phyloP scores from a whole-genome alignment of 192 early-diverging fungal species.

The Helicostylum pulchrum region DNA sequence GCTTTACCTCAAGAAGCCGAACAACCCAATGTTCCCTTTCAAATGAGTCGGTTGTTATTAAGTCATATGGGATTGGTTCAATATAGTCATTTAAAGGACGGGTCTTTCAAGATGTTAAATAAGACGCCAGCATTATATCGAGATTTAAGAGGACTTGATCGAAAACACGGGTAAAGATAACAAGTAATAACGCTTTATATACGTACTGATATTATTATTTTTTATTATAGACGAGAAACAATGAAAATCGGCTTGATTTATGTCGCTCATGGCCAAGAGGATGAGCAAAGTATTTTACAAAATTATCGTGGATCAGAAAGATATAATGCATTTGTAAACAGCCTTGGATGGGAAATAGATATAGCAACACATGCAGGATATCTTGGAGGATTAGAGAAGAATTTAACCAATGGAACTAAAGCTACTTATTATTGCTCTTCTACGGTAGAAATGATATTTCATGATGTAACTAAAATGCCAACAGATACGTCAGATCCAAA shows the following conservation, averaged over 20 bases:
- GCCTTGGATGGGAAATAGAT: slow-evolving; percentile 93
- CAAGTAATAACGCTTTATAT: neutral
- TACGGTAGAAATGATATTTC: slow-evolving; percentile 86
- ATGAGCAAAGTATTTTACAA: slow-evolving; percentile 79
- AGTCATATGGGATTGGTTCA: slow-evolving; percentile 73
- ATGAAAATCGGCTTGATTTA: slow-evolving; percentile 91
- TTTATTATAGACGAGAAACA: slow-evolving; percentile 64
- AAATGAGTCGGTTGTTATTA: slow-evolving; percentile 65
- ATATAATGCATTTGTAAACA: slow-evolving; percentile 83
- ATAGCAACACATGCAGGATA: slow-evolving; percentile 82
- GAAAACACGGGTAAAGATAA: slow-evolving; percentile 64
- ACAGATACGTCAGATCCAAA: slow-evolving; percentile 75
- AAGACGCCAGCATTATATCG: slow-evolving; percentile 63
- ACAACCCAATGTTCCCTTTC: slow-evolving; percentile 51
- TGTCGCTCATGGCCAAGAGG: slow-evolving; percentile 88
- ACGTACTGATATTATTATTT: neutral
- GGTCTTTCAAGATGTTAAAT: slow-evolving; percentile 61
- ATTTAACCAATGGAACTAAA: slow-evolving; percentile 66
- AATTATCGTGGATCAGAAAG: slow-evolving; percentile 69
- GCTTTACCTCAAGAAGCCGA: slow-evolving; percentile 49
- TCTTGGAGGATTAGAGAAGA: slow-evolving; percentile 81
- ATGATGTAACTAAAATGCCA: slow-evolving; percentile 88
- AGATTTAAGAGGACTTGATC: slow-evolving; percentile 77
- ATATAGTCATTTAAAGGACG: slow-evolving; percentile 72
- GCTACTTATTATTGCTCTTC: slow-evolving; percentile 86